phyloP scores from a whole-genome alignment of 805 yeast genomes.

The Cyberlindnera maclurae region DNA sequence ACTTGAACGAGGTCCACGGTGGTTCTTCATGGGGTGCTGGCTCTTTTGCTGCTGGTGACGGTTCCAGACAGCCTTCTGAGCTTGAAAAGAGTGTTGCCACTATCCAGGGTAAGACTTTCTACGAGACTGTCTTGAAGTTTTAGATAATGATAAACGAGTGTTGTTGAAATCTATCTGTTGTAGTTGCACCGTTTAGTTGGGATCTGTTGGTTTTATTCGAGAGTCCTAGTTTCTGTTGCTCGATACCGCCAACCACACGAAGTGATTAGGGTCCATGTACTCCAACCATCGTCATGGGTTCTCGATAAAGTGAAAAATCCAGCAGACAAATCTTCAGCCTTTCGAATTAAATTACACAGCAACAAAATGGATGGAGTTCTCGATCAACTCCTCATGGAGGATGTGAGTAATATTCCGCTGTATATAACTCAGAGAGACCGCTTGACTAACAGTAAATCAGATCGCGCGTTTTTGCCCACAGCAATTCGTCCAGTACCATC shows the following conservation, averaged over 20 bases:
- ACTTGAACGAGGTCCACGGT: constrained; percentile 66
- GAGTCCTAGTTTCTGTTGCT: no score
- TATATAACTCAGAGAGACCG: not conserved
- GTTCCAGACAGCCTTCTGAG: constrained; percentile 58
- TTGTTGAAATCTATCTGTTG: no score
- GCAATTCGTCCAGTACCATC: constrained; percentile 64
- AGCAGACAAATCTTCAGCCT: no score
- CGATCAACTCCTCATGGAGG: constrained; percentile 73
- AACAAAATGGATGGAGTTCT: constrained; percentile 26
- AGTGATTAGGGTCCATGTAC: no score
- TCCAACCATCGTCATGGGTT: no score
- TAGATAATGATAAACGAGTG: not conserved
- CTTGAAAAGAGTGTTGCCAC: constrained; percentile 59
- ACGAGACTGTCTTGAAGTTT: constrained; percentile 34
- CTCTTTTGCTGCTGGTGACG: constrained; percentile 66
- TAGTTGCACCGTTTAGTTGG: no score
- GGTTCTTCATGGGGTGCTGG: constrained; percentile 90
- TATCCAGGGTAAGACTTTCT: constrained; percentile 64
- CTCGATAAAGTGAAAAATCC: no score
- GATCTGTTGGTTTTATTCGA: no score
- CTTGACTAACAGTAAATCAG: constrained; percentile 16
- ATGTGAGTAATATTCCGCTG: constrained; percentile 32
- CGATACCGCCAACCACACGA: no score
- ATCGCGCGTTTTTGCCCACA: constrained; percentile 72
- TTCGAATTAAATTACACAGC: not conserved